Base-by-base conservation (phyloP, 371 early-diverging fungal genomes). In the Apophysomyces elegans region DNA sequence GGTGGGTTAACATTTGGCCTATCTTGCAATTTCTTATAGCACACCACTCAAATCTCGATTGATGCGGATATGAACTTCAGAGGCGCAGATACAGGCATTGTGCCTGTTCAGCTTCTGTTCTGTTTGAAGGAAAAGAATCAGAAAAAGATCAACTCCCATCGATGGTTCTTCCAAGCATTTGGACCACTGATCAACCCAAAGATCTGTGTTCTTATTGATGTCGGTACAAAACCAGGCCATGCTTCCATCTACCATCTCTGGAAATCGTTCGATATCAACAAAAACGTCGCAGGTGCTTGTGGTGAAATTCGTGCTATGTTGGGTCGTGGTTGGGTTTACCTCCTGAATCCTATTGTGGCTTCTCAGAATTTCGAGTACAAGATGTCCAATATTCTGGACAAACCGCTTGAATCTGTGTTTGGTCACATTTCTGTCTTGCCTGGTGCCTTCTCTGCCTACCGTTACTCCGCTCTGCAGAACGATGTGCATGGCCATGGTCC, bases 81-180 rank as follows among this genome's bases (percentile, higher is more conserved):
- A 62, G 89, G 88, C 21, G 76, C 81, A 37, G 88, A 86, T 60
- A 83, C 87, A 50, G 90, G 89, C 50, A 81, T 86, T 58, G 90
- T 91, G 11, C 95, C 95, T 16, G 84, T 87, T 21, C 95, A 94
- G 74, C 81, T 93, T 14, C 63, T 94, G 56, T 93, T 93, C 67
- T 91, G 90, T 71, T 74, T 94, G 37, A 94, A 94, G 80, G 88
- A 88, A 71, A 84, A 86, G 69, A 88, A 87, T 47, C 76, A 80
- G 62, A 89, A 90, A 68, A 87, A 91, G 79, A 89, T 94, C 75
- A 94, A 94, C 77, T 92, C 92, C 18, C 95, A 94, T 80, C 89
- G 92, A 62, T 94, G 95, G 95, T 92, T 93, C 81, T 93, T 93
- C 74, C 91, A 92, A 70, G 93, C 93, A 0, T 90, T 94, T 74